Base-by-base conservation (phyloP, 2,329 filamentous ascomycete genomes). In the Talaromyces marneffei region DNA sequence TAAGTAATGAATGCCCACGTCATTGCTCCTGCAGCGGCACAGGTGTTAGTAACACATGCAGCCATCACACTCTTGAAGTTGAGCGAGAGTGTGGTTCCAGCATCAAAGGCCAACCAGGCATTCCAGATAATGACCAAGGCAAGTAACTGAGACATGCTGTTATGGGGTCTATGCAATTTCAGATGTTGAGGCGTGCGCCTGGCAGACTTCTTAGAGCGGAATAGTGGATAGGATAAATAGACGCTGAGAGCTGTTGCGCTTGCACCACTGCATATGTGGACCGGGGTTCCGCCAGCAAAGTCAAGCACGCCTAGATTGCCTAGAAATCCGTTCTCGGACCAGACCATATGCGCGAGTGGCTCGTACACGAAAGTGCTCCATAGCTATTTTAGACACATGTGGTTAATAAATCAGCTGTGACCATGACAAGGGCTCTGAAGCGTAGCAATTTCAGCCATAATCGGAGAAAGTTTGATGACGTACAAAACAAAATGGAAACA, bases 121-220 rank as follows among this genome's bases (percentile, higher is more conserved):
- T 79, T 79, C 79, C 79, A 82, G 60, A 81, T 82, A 59, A 78
- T 79, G 59, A 81, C 77, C 67, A 82, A 69, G 2, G 79, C 75
- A 4, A 82, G 67, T 3, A 82, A 68, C 61, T 82, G 79, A 62
- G 74, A 79, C 44, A 81, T 73, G 4, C 77, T 77, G 63, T 81
- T 82, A 33, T 80, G 78, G 0, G 79, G 79, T 3, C 77, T 73
- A 63, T 82, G 79, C 16, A 82, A 71, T 16, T 74, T 74, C 29
- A 82, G 71, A 63, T 81, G 79, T 1, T 75, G 74, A 1, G 80
- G 80, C 1, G 79, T 82, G 9, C 80, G 74, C 5, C 68, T 67
- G 6, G 70, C 67, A 1, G 79, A 81, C 48, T 74, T 76, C 20
- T 74, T 73, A n/a, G 78, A 80, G 27, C 79, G 75, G 66, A 78